Evolutionary conservation across 2,329 filamentous ascomycete species (phyloP).

Genomic region (Blastomyces silverae): DNA sequence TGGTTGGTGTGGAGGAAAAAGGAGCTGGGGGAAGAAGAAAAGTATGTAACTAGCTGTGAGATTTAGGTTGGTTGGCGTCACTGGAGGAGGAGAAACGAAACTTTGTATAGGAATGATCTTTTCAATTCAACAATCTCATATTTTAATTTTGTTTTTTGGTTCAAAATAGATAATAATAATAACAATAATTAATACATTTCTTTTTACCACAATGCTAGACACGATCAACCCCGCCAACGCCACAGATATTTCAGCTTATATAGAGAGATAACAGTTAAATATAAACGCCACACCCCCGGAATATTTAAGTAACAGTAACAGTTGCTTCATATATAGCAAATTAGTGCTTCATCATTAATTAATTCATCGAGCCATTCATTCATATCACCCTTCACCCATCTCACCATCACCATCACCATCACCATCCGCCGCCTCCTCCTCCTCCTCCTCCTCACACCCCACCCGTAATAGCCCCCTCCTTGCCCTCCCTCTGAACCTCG

Average conservation of each 20-base stretch:
- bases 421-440: no score
- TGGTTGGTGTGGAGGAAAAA: background rate
- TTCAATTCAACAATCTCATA: no score
- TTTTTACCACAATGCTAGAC: no score
- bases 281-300: no score
- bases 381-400: background rate
- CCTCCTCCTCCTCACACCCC: background rate
- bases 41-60: background rate
- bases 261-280: no score
- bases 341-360: background rate
- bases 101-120: background rate
- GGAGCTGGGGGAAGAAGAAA: background rate
- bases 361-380: background rate
- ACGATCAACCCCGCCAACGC: background rate
- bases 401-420: background rate
- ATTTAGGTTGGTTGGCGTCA: background rate
- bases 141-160: no score
- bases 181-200: no score
- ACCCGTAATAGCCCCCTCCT: no score
- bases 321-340: background rate
- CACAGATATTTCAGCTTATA: no score
- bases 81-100: background rate
- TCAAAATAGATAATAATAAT: no score
- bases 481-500: slow-evolving; percentile 30
- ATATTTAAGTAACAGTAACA: no score